Evolutionary conservation across 306 rosid species (phyloP), one percentile per base, ranked within the genome.

Genomic region (Carpinus fangiana): DNA sequence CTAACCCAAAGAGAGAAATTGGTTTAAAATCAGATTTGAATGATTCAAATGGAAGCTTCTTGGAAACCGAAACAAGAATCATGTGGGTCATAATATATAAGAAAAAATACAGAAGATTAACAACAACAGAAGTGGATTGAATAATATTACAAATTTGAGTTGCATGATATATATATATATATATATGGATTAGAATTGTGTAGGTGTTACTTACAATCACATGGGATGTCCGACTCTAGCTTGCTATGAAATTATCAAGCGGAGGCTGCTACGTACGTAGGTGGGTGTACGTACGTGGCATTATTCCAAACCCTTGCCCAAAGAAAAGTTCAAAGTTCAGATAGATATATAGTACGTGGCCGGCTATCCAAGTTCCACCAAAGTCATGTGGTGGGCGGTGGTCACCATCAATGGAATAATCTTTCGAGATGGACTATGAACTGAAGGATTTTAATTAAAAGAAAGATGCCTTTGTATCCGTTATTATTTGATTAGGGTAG

Each of bases 151-250:
- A 56, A 82, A 62, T 76, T 55, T 78, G 70, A 79, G 64, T 50
- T 41, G 61, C 74, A 80, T 72, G 59, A 64, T 52, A 16, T 17
- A 21, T 48, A 53, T 81, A 84, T 81, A 84, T 52, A 64, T 52
- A 16, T 12, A 21, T 38, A 53, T 81, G 86, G 79, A 73, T 23
- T 72, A 70, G 78, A 83, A 85, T 81, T 48, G 74, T 67, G 46
- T 68, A 73, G 48, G 74, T 55, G 78, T 56, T 70, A 48, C 78
- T 80, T 73, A 38, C 77, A 73, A 70, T 82, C 96, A 91, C 96
- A 91, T 91, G 96, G 92, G 86, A 36, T 89, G 96, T 88, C 91
- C 85, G 55, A 34, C 72, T 70, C 72, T n/a, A n/a, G n/a, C n/a
- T 72, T 70, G 75, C 76, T 71, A 78, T 41, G 48, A 73, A 80